Percentiles rank a stretch among this genome's conserved stretches.
These are phyloP conservation scores for Mycena chlorophos DNA, from an alignment of 768 basidiomycete species.

Conservation along the genomic window DNA sequence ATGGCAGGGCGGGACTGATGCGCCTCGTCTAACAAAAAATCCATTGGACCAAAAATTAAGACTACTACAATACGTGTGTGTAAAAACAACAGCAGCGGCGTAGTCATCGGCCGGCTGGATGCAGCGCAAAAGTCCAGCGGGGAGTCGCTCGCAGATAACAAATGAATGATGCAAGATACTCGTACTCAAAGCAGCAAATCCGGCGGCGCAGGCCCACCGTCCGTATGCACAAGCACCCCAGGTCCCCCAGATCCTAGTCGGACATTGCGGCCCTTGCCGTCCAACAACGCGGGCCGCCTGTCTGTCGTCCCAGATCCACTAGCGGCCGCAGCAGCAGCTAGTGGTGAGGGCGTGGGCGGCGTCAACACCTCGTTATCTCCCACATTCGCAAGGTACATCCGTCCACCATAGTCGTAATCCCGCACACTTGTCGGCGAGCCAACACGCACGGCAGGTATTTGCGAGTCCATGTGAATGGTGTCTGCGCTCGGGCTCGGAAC, in stretches of 20 bases:
- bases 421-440: constrained; percentile 46
- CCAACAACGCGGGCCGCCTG: constrained; percentile 2
- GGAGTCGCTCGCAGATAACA: neutral
- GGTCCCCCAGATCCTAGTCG: constrained; percentile 11
- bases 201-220: constrained; percentile 10
- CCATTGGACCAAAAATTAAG: neutral
- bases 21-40: too few species aligned
- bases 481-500: constrained; percentile 20
- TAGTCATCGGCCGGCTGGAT: neutral
- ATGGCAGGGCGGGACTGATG: too few species aligned
- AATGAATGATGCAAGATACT: neutral
- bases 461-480: constrained; percentile 8
- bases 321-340: neutral
- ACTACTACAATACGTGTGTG: neutral
- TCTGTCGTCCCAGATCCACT: neutral
- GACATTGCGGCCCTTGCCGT: constrained; percentile 16
- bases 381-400: constrained; percentile 41
- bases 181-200: neutral
- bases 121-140: neutral
- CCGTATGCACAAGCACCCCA: constrained; percentile 17
- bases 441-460: constrained; percentile 27
- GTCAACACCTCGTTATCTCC: constrained; percentile 10
- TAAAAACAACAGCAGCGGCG: neutral
- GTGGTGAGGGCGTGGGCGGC: constrained; percentile 1
- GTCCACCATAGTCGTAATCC: constrained; percentile 32